Percentiles rank a stretch among this genome's conserved stretches.
These are phyloP conservation scores for Pezicula radicicola DNA, from an alignment of 2,329 filamentous ascomycete genomes.

Conservation along the genomic window DNA sequence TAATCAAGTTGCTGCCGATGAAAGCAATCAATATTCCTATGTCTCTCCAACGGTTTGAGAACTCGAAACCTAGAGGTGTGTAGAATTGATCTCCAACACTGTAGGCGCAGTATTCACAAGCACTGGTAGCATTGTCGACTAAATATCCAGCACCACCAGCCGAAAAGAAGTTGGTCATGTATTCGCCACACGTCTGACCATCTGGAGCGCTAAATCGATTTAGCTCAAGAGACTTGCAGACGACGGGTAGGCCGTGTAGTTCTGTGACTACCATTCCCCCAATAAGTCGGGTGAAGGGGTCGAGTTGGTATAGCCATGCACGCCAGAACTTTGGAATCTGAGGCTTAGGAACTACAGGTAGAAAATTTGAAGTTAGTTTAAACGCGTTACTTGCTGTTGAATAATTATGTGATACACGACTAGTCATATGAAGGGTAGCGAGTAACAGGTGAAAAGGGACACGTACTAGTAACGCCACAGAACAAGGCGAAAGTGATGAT, in stretches of 20 bases:
- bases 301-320: conserved; percentile 76
- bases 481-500: conserved; percentile 82
- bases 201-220: conserved; percentile 66
- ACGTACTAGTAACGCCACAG: conserved; percentile 70
- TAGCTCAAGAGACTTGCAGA: conserved; percentile 58
- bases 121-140: conserved; percentile 58
- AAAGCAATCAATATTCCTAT: conserved; percentile 76
- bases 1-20: conserved; percentile 71
- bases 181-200: conserved; percentile 68
- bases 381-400: no score
- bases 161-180: conserved; percentile 71
- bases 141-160: conserved; percentile 71
- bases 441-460: no score
- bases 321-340: conserved; percentile 80
- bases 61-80: conserved; percentile 61
- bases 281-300: conserved; percentile 81
- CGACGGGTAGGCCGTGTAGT: conserved; percentile 62
- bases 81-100: conserved; percentile 81
- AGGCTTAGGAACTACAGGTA: conserved; percentile 54
- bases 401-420: no score
- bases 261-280: conserved; percentile 77
- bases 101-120: conserved; percentile 81
- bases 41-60: conserved; percentile 73
- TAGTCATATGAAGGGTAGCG: no score
- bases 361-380: no score